Base-by-base conservation (phyloP, 164 flowering plant genomes). In the Liriodendron chinense region DNA sequence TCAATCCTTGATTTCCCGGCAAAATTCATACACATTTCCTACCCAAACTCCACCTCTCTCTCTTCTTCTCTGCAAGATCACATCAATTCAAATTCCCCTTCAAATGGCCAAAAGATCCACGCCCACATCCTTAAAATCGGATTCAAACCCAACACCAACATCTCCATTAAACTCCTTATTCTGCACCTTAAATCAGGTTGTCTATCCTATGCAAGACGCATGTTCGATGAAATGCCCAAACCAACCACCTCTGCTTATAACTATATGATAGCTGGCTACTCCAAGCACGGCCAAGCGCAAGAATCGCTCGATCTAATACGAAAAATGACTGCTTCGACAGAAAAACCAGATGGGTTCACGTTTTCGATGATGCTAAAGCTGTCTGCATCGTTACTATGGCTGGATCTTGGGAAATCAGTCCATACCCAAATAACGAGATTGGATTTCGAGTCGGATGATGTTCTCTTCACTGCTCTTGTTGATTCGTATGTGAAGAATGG, bases 351-450 rank as follows among this genome's bases (percentile, higher is more conserved):
- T 77, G 92, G 89, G 77, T 94, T 76, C 78, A 90, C 99, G 0
- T 85, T 82, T 76, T 90, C 97, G 0, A 88, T 91, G 94, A 80
- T 92, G 70, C 81, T 96, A 75, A 96, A 92, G 82, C 87, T 90
- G 2, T 90, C 96, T 23, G 82, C 86, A 62, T 7, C 74, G 6
- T 24, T 69, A 13, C 68, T 71, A 65, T 78, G 75, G 0, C 24
- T 78, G 47, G 76, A 68, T 67, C 28, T 87, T 43, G 89, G 85
- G 21, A 89, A 85, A 72, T 77, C 86, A 63, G 93, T 88, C 18
- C 97, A 91, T 80, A 79, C 92, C 72, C 91, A 83, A 86, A 84
- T 96, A 61, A 10, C 89, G 68, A 96, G 84, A 80, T 78, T 71
- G 20, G 81, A 75, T 78, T 71, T 86, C 72, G 84, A 83, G 61